These are phyloP conservation scores for Puccinia triticina DNA, from an alignment of 1,284 basidiomycete genomes.

Conservation along the genomic window DNA sequence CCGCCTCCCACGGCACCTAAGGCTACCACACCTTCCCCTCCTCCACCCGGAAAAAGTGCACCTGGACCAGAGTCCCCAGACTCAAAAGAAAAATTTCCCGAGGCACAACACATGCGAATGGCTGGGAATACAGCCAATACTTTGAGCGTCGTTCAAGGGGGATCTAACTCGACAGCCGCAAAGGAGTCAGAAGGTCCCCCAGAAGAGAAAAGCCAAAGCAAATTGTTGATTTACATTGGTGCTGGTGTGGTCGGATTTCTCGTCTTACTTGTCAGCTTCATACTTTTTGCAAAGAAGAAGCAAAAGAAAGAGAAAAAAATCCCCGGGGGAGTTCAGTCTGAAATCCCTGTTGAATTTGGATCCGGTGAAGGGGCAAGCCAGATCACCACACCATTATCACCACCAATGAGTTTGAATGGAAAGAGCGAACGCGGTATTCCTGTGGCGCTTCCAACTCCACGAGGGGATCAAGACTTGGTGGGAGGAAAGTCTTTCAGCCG, in stretches of 20 bases:
- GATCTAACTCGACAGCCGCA: neutral
- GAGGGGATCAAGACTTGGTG: constrained; percentile 1
- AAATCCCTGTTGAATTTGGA: constrained; percentile 4
- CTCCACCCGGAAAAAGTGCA: neutral
- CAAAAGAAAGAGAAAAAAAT: neutral
- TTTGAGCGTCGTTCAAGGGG: constrained; percentile 7
- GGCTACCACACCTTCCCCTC: neutral
- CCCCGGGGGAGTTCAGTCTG: neutral
- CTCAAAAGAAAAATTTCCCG: neutral
- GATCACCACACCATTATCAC: constrained; percentile 13
- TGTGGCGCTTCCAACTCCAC: neutral
- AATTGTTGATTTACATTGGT: constrained; percentile 1
- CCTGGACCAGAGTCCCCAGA: neutral
- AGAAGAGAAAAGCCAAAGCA: neutral
- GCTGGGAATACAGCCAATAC: neutral
- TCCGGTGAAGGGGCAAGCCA: neutral
- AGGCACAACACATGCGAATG: neutral
- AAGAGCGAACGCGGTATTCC: constrained; percentile 14
- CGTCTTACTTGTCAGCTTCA: neutral
- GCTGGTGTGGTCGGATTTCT: constrained; percentile 11
- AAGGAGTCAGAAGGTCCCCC: neutral
- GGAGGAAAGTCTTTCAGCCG: constrained; percentile 1
- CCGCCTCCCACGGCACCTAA: constrained; percentile 1
- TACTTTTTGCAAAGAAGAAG: constrained; percentile 13
- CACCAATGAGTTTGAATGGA: constrained; percentile 25